Evolutionary conservation across 2,329 filamentous ascomycete species (phyloP).

Genomic region (Cercospora beticola): DNA sequence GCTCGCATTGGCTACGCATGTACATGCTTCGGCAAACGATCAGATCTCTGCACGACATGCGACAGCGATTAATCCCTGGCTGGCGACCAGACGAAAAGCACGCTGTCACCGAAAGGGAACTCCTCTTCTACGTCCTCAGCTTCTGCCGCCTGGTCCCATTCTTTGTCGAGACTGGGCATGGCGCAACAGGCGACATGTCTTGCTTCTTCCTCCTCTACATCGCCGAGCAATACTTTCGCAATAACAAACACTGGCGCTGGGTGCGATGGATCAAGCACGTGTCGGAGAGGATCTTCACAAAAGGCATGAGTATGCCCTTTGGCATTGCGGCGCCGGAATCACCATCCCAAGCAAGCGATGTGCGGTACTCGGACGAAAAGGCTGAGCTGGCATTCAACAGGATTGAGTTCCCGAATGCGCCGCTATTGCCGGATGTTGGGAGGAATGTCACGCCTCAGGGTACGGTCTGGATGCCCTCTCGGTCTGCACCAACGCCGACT

Average conservation of each 20-base stretch:
- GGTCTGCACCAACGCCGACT: background rate
- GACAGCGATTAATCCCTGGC: constrained; percentile 16
- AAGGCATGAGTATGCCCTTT: constrained; percentile 17
- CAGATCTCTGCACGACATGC: constrained; percentile 21
- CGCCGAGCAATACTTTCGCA: constrained; percentile 21
- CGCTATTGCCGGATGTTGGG: constrained; percentile 6
- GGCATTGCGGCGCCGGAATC: background rate
- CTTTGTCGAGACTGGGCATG: constrained; percentile 28
- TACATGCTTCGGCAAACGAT: constrained; percentile 27
- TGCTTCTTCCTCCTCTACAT: constrained; percentile 33
- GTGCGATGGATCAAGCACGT: constrained; percentile 5
- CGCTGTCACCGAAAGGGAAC: constrained; percentile 25
- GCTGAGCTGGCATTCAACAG: constrained; percentile 5
- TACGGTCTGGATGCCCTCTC: constrained; percentile 11
- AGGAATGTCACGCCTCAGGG: constrained; percentile 6
- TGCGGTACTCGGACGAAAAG: background rate
- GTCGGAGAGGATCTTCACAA: constrained; percentile 8
- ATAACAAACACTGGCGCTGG: constrained; percentile 12
- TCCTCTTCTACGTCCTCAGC: constrained; percentile 26
- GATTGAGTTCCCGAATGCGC: constrained; percentile 9
- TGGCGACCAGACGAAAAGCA: constrained; percentile 19
- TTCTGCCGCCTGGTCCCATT: constrained; percentile 30
- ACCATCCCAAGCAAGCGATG: background rate
- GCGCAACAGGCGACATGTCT: constrained; percentile 29
- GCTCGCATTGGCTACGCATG: constrained; percentile 33